Percentiles rank a stretch among this genome's conserved stretches.
phyloP scores from a whole-genome alignment of 129 eudicot species.

The Sambucus nigra region DNA sequence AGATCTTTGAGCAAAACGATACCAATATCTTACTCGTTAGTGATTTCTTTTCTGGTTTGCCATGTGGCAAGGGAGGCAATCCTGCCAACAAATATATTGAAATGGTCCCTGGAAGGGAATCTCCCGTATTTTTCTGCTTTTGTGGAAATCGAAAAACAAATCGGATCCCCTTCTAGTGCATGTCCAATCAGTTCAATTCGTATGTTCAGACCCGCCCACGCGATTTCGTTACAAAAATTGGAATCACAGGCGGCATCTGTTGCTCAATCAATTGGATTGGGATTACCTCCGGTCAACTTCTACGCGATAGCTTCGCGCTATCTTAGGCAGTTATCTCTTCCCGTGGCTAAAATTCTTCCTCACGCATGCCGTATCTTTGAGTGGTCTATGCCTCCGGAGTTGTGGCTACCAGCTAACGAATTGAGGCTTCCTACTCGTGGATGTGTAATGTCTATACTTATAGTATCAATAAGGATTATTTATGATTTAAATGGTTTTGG shows the following conservation, averaged over 20 bases:
- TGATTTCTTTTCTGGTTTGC: slow-evolving; percentile 55
- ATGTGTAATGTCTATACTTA: slow-evolving; percentile 56
- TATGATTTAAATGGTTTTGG: slow-evolving; percentile 72
- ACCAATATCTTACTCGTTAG: slow-evolving; percentile 56
- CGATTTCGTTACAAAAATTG: slow-evolving; percentile 43
- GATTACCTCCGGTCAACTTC: slow-evolving; percentile 77
- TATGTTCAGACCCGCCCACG: slow-evolving; percentile 58
- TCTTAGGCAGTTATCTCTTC: slow-evolving; percentile 50
- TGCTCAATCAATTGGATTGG: slow-evolving; percentile 42
- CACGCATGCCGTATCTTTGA: slow-evolving; percentile 52
- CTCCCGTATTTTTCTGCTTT: slow-evolving; percentile 74
- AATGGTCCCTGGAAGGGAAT: slow-evolving; percentile 65
- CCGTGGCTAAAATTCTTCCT: slow-evolving; percentile 43
- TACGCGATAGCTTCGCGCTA: slow-evolving; percentile 61
- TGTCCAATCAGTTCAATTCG: slow-evolving; percentile 54
- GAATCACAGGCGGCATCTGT: slow-evolving; percentile 60
- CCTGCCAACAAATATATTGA: slow-evolving; percentile 55
- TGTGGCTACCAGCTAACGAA: slow-evolving; percentile 58
- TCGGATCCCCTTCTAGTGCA: slow-evolving; percentile 35
- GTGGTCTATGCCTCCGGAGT: slow-evolving; percentile 83
- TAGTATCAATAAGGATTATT: slow-evolving; percentile 58
- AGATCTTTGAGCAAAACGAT: slow-evolving; percentile 39
- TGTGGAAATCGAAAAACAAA: slow-evolving; percentile 46
- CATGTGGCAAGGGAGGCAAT: slow-evolving; percentile 73
- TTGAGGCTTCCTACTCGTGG: slow-evolving; percentile 65